These are phyloP conservation scores for Penicillium frequentans DNA, from an alignment of 2,329 filamentous ascomycete species.

Conservation along the genomic window DNA sequence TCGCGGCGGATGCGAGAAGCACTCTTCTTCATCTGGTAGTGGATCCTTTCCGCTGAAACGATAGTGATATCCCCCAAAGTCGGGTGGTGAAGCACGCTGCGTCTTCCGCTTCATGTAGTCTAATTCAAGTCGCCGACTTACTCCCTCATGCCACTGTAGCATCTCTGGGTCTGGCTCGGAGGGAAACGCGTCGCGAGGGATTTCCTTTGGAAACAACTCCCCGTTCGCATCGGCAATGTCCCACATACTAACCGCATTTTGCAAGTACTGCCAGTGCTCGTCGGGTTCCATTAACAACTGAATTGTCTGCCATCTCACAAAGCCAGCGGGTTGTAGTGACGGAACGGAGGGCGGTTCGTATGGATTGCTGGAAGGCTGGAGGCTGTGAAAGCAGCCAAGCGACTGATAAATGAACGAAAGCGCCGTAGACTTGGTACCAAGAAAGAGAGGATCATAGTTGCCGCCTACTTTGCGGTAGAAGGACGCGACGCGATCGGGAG, in stretches of 20 bases:
- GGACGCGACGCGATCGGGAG: constrained; percentile 68
- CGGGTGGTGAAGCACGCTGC: constrained; percentile 34
- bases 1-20: constrained; percentile 14
- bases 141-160: constrained; percentile 79
- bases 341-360: constrained; percentile 77
- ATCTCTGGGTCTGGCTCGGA: constrained; percentile 73
- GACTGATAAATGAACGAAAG: constrained; percentile 93
- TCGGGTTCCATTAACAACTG: constrained; percentile 85
- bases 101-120: constrained; percentile 53
- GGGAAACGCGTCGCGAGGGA: constrained; percentile 72
- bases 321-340: constrained; percentile 78
- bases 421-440: constrained; percentile 68
- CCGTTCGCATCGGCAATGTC: constrained; percentile 70
- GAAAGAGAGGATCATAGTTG: constrained; percentile 77
- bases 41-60: constrained; percentile 35
- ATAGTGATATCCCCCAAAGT: constrained; percentile 26
- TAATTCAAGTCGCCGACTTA: constrained; percentile 67
- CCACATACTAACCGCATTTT: constrained; percentile 77
- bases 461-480: constrained; percentile 76
- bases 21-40: constrained; percentile 25
- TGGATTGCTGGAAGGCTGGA: constrained; percentile 70
- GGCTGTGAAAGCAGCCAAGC: constrained; percentile 82
- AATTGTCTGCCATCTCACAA: constrained; percentile 90
- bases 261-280: constrained; percentile 81
- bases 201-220: constrained; percentile 56